phyloP scores from a whole-genome alignment of 176 grass and related monocot species.

The bread wheat (Triticum aestivum) region IWGSC_CS_RefSeq_v2.1 NC_057798.1:139439227-139439726 shows the following conservation, averaged over 20 bases:
- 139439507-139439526: conserved; percentile 44
- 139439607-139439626: too few relatives aligned
- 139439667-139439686: conserved; percentile 38
- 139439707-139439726: conserved; percentile 39
- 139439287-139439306: conserved; percentile 30
- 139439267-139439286: conserved; percentile 14
- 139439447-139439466: conserved; percentile 32
- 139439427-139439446: conserved; percentile 32
- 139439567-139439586: neutral
- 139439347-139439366: conserved; percentile 42
- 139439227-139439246: conserved; percentile 40
- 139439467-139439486: conserved; percentile 36
- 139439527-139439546: conserved; percentile 42
- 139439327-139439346: conserved; percentile 38
- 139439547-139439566: neutral
- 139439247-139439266: conserved; percentile 42
- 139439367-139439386: conserved; percentile 29
- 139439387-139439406: neutral
- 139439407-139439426: neutral
- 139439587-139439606: neutral
- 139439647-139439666: conserved; percentile 5
- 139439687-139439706: conserved; percentile 32
- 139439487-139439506: conserved; percentile 42
- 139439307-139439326: conserved; percentile 43
- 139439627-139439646: too few relatives aligned